Percentiles rank a stretch among this genome's conserved stretches.
Conservation (phyloP, 129 eudicot species). For the Ambrosia trifida region DNA sequence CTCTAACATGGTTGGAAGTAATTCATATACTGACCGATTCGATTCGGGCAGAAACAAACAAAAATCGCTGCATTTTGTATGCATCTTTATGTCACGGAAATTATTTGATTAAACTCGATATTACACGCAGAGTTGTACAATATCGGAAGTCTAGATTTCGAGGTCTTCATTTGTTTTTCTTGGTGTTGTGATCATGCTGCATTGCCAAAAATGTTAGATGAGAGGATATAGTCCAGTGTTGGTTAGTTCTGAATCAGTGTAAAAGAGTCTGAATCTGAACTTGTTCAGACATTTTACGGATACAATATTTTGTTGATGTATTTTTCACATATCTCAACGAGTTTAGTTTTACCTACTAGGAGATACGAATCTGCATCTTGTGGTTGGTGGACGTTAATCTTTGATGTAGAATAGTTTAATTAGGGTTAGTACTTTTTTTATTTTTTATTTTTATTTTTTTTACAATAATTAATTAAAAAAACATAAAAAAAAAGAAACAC, state of each 20-base stretch:
- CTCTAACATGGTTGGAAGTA: slow-evolving; percentile 10
- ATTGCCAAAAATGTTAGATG: not conserved
- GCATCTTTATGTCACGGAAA: slow-evolving; percentile 1
- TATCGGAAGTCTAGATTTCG: too few species aligned
- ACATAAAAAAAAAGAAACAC: too few species aligned
- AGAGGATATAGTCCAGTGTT: not conserved
- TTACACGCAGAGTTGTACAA: slow-evolving; percentile 24
- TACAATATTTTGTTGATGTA: not conserved
- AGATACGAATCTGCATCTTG: not conserved
- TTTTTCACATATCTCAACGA: not conserved
- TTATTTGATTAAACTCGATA: not conserved
- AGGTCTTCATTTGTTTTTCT: too few species aligned
- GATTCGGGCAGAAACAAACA: slow-evolving; percentile 9
- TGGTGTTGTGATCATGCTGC: not conserved
- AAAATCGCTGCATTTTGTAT: slow-evolving; percentile 10
- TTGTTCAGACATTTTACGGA: not conserved
- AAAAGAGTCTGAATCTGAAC: not conserved
- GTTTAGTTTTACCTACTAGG: not conserved
- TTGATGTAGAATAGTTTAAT: too few species aligned
- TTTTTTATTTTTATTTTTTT: too few species aligned
- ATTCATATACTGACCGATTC: slow-evolving; percentile 5
- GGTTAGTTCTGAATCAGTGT: not conserved
- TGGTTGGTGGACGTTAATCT: not conserved
- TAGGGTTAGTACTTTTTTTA: too few species aligned
- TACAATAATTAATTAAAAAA: too few species aligned